Base-by-base conservation (phyloP, 805 yeast genomes). In the Candida ipomoeae region DNA sequence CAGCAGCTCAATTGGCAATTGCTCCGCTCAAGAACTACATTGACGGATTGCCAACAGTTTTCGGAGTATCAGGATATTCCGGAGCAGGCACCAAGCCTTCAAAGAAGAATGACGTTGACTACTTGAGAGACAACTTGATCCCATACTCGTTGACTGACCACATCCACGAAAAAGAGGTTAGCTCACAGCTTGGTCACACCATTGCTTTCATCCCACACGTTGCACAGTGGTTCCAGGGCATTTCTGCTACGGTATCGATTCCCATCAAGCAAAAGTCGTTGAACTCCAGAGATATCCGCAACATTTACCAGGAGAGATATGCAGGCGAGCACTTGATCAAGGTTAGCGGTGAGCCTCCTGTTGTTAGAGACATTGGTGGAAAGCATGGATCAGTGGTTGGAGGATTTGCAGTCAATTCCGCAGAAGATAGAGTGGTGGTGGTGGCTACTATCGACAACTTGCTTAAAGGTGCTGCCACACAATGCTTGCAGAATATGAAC, bases 51-150 rank as follows among this genome's bases (percentile, higher is more conserved):
- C 98, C 99, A 46, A 75, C 89, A 3, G 78, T 92, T 11, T 94
- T 94, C 66, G 99, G 99, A 64, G 94, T 94, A 33, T 89, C 97
- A 44, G 99, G 99, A 45, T 94, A 92, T 68, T 94, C 99, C 11
- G 99, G 99, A 52, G 99, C 99, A 10, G 99, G 99, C 57, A 91
- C 99, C 36, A 94, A 95, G 73, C 99, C 99, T 51, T 88, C 96
- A 13, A 96, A 96, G 54, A 90, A 91, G 74, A 94, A 94, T 66
- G 97, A 94, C 66, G 73, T 86, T 45, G 77, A 82, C 51, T 76
- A 83, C 63, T 77, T 94, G 65, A 70, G 74, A 54, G 81, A 94
- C 71, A 94, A 94, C 72, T 74, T 94, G 65, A 88, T 94, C 62
- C 98, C 99, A 51, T 94, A 94, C 73, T 84, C 97, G 5, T 78